Conservation (phyloP, 805 yeast species). For the Torulaspora maleeae region DNA sequence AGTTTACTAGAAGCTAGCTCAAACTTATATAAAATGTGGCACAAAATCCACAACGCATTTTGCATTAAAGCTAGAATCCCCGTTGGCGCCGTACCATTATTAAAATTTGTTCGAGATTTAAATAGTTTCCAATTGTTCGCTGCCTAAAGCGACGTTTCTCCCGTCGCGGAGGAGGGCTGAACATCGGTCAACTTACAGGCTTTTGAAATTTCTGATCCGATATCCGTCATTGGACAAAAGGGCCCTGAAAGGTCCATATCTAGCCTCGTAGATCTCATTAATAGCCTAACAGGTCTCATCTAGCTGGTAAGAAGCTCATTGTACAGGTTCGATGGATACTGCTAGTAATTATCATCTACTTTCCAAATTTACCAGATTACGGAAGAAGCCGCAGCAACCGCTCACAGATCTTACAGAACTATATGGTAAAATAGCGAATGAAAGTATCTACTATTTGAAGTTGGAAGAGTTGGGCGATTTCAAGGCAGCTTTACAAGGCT, state of each 20-base stretch:
- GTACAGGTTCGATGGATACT: constrained; percentile 8
- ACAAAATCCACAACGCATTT: neutral
- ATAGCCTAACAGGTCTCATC: too few species aligned
- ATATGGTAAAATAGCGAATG: constrained; percentile 58
- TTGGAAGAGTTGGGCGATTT: constrained; percentile 52
- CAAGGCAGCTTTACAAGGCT: constrained; percentile 60
- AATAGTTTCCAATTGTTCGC: neutral
- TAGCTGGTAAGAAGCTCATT: too few species aligned
- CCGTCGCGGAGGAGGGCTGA: constrained; percentile 10
- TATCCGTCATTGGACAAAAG: neutral
- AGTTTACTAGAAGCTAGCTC: neutral
- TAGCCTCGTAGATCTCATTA: too few species aligned
- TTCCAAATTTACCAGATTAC: constrained; percentile 30
- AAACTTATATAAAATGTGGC: neutral
- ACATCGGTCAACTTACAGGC: constrained; percentile 1
- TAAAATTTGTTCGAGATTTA: neutral
- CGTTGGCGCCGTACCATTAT: neutral
- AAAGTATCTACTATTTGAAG: constrained; percentile 51
- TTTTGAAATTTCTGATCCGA: constrained; percentile 1
- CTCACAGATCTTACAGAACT: constrained; percentile 55
- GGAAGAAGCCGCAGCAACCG: constrained; percentile 57
- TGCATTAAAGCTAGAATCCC: neutral
- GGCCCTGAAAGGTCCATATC: too few species aligned
- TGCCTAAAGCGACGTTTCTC: constrained; percentile 6
- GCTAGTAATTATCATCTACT: constrained; percentile 13